phyloP scores from a whole-genome alignment of 2,329 filamentous ascomycete species.

The Aureobasidium sp. region DNA sequence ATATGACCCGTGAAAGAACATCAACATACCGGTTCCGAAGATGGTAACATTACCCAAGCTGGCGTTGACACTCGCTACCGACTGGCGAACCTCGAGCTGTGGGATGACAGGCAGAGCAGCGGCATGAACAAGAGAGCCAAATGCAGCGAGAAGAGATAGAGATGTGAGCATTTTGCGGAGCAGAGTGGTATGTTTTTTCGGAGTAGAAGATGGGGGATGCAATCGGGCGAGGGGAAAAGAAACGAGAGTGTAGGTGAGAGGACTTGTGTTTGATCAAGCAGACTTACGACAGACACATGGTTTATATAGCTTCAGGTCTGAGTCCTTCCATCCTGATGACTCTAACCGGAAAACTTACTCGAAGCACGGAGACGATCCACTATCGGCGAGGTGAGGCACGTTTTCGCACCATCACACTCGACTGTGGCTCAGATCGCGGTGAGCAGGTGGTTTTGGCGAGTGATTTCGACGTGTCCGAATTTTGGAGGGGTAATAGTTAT shows the following conservation, averaged over 20 bases:
- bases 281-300: background rate
- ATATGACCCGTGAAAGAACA: too few relatives aligned
- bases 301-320: background rate
- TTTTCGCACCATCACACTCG: background rate
- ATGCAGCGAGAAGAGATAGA: background rate
- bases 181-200: background rate
- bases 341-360: background rate
- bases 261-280: background rate
- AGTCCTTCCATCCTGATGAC: background rate
- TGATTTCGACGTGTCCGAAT: background rate
- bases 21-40: constrained; percentile 34
- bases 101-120: background rate
- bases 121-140: background rate
- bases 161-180: background rate
- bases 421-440: background rate
- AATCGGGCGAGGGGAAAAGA: background rate
- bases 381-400: background rate
- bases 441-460: background rate
- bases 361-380: background rate
- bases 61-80: constrained; percentile 28
- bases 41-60: constrained; percentile 49
- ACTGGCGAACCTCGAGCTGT: background rate
- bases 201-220: background rate
- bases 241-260: background rate
- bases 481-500: constrained; percentile 7